Evolutionary conservation across 768 basidiomycete species (phyloP), one percentile per base, ranked within the genome.

Genomic region (Termitomyces sp.): DNA sequence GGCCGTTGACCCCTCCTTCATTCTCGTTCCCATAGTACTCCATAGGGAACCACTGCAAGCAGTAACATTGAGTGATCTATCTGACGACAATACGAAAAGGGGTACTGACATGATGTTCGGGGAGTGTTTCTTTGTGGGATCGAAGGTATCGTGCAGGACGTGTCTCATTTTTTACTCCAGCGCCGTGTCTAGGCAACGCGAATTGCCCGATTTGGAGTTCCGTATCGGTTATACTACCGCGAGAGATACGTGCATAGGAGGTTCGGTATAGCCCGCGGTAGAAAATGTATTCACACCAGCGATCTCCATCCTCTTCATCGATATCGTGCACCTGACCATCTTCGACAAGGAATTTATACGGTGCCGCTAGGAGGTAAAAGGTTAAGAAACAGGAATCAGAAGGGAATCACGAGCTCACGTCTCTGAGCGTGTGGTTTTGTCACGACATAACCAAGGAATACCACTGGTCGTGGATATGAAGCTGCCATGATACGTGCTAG

Each of bases 231-330:
- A 96, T 88, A 34, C 85, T 85, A 24, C 91, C 86, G 20, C 91
- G 82, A 12, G 92, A 91, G 18, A 96, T 71, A 18, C 93, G 82
- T 0, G 88, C 93, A 67, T 92, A 95, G n/a, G 86, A 76, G 3
- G 89, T 91, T 18, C 89, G 79, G 67, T 91, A 87, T 26, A 93
- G 65, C 2, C 88, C 91, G 12, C 93, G 83, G 68, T 92, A 95
- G 26, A 92, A 73, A 50, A 96, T 92, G 67, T 95, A 95, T 76
- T 95, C 91, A 74, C 93, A 96, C 89, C 90, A 92, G 46, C 90
- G 77, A 63, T 89, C 88, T 63, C 59, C 64, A 69, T 93, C 90
- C 5, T 87, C 79, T 55, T 80, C 71, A 66, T 94, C 91, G 45
- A 95, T 88, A 60, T 95, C 93, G 61, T 89, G 81, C 63, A 95